Evolutionary conservation across 2,329 filamentous ascomycete genomes (phyloP), one percentile per base, ranked within the genome.

Genomic region (Exophiala oligosperma): DNA sequence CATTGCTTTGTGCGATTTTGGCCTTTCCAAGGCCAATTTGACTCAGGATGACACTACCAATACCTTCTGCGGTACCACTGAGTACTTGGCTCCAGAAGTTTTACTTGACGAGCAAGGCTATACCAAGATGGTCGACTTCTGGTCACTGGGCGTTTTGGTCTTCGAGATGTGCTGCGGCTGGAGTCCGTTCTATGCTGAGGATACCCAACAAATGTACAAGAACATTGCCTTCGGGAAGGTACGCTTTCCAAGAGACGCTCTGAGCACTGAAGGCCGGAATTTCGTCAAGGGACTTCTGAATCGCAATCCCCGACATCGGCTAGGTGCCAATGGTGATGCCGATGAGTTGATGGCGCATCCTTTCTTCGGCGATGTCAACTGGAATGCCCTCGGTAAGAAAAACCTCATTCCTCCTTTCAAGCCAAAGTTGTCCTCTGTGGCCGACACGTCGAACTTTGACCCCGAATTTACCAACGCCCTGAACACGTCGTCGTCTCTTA

Each of bases 171-270:
- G 94, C 79, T 99, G 94, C 69, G 94, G 94, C 35, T 99, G 94
- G 94, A 97, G 92, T 69, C 94, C 94, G 0, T 99, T 99, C 77
- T 99, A 97, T 68, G 94, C 94, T 56, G 94, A 99, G 71, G 94
- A 99, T 71, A 99, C 94, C 0, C 94, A 99, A 75, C 94, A 99
- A 74, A 99, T 99, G 94, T 99, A 99, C 81, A 99, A 99, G 81
- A 99, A 99, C 78, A 99, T 99, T 72, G 94, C 94, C 0, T 99
- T 99, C 71, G 94, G 94, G 72, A 99, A 99, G 73, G 94, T 99
- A 57, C 84, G 94, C 61, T 99, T 99, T 74, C 94, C 94, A 6
- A 85, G 92, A 65, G 94, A 99, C 73, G 96, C 94, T 1, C 79
- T 99, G 32, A 97, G 92, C 61, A 89, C 92, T 41, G 94, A 99